These are phyloP conservation scores for Achaetomium macrosporum DNA, from an alignment of 2,329 filamentous ascomycete genomes.

Conservation along the genomic window DNA sequence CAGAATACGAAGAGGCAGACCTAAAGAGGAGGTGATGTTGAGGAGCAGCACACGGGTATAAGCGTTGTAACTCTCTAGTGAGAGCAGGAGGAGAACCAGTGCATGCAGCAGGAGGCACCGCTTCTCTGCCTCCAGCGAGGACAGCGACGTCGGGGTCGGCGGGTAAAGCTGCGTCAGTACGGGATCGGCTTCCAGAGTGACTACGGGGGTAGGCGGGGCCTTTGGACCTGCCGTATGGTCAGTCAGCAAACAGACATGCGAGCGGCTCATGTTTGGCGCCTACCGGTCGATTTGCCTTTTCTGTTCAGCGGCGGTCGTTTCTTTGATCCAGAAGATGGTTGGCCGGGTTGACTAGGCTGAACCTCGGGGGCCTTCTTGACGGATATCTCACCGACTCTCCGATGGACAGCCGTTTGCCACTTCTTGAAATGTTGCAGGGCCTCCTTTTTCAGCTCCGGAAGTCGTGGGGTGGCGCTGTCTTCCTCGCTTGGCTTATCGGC, in stretches of 20 bases:
- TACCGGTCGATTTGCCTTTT: conserved; percentile 17
- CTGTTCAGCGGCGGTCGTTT: conserved; percentile 21
- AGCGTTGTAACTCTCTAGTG: conserved; percentile 69
- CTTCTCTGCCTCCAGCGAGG: conserved; percentile 53
- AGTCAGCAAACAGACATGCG: conserved; percentile 11
- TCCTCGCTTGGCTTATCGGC: conserved; percentile 25
- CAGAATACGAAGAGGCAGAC: conserved; percentile 59
- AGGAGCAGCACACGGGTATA: conserved; percentile 68
- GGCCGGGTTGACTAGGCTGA: conserved; percentile 25
- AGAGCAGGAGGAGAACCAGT: conserved; percentile 65
- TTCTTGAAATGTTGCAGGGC: conserved; percentile 68
- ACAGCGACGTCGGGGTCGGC: conserved; percentile 56
- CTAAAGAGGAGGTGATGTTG: conserved; percentile 63
- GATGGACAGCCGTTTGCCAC: conserved; percentile 68
- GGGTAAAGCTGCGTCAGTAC: conserved; percentile 47
- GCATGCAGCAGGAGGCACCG: conserved; percentile 65
- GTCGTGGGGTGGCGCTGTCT: conserved; percentile 28
- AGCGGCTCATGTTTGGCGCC: neutral
- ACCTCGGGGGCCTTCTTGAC: conserved; percentile 39
- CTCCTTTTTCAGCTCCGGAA: conserved; percentile 61
- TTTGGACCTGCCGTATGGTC: conserved; percentile 27
- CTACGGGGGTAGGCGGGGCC: conserved; percentile 20
- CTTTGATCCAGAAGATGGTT: conserved; percentile 15
- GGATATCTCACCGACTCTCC: conserved; percentile 64
- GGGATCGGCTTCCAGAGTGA: conserved; percentile 43